Percentiles rank a stretch among this genome's conserved stretches.
These are phyloP conservation scores for Curvularia sp. DNA, from an alignment of 2,329 filamentous ascomycete genomes.

Conservation along the genomic window DNA sequence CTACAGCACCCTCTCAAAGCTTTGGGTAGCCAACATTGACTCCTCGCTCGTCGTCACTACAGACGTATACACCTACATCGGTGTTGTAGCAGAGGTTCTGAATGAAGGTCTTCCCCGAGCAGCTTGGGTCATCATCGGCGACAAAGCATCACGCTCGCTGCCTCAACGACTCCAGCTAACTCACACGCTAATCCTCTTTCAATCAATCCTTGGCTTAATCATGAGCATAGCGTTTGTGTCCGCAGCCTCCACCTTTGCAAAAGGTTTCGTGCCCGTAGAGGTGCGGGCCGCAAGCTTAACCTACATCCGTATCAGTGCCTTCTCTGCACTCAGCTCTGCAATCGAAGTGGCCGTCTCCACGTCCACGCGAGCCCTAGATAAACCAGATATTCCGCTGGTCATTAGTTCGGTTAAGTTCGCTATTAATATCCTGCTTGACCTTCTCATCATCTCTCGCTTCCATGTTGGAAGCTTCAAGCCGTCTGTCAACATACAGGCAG, in stretches of 20 bases:
- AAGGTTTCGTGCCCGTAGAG: slow-evolving; percentile 68
- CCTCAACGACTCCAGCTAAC: slow-evolving; percentile 64
- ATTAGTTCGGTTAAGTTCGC: slow-evolving; percentile 70
- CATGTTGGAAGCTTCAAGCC: slow-evolving; percentile 64
- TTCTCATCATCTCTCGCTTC: slow-evolving; percentile 71
- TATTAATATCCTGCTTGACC: slow-evolving; percentile 71
- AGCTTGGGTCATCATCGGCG: slow-evolving; percentile 72
- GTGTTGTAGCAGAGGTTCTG: slow-evolving; percentile 70
- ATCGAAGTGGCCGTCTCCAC: slow-evolving; percentile 69
- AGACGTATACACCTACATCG: slow-evolving; percentile 74
- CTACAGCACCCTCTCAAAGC: slow-evolving; percentile 71
- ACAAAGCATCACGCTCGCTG: slow-evolving; percentile 63
- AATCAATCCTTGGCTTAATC: slow-evolving; percentile 64
- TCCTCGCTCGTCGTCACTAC: slow-evolving; percentile 68
- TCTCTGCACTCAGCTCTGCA: slow-evolving; percentile 67
- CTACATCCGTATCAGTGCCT: slow-evolving; percentile 71
- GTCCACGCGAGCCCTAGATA: slow-evolving; percentile 70
- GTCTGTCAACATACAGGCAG: slow-evolving; percentile 69
- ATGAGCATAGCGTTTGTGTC: slow-evolving; percentile 67
- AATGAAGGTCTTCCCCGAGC: slow-evolving; percentile 76
- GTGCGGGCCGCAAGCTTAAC: slow-evolving; percentile 64
- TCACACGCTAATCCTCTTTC: slow-evolving; percentile 64
- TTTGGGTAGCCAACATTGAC: slow-evolving; percentile 77
- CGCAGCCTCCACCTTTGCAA: slow-evolving; percentile 63
- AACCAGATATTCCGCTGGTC: slow-evolving; percentile 71